A percentile compares a stretch with the other conserved stretches of the same genome.
Conservation (phyloP, 1,284 basidiomycete species). For the Salmacisia buchloeana region DNA sequence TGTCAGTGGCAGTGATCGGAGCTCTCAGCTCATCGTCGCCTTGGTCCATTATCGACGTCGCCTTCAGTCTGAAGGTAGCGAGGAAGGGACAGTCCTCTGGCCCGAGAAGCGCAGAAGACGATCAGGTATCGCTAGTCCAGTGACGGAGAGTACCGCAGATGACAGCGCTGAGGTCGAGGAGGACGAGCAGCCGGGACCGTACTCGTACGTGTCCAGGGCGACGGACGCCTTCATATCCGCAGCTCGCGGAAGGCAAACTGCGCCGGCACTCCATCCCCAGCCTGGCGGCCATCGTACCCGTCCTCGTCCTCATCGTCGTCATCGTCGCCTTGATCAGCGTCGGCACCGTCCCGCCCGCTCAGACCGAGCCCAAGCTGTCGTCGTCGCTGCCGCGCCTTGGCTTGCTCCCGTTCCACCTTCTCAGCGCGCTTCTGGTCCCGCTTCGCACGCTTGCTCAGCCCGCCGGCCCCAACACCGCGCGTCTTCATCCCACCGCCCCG, state of each 20-base stretch:
- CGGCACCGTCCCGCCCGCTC: too few relatives aligned
- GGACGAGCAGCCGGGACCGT: too few relatives aligned
- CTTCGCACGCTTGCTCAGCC: background rate
- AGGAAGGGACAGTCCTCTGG: too few relatives aligned
- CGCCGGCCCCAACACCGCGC: background rate
- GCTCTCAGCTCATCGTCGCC: too few relatives aligned
- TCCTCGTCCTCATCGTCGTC: background rate
- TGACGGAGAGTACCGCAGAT: too few relatives aligned
- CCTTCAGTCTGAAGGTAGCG: too few relatives aligned
- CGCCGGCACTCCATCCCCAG: background rate
- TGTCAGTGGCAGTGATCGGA: too few relatives aligned
- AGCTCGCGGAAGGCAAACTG: slow-evolving; percentile 2
- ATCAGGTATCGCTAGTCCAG: too few relatives aligned
- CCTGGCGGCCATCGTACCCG: background rate
- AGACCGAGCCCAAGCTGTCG: background rate
- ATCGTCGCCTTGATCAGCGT: background rate
- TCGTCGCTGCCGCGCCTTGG: background rate
- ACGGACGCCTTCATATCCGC: slow-evolving; percentile 7
- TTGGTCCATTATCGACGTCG: too few relatives aligned
- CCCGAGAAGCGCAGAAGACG: too few relatives aligned
- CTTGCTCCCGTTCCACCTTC: background rate
- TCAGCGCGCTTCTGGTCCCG: slow-evolving; percentile 4
- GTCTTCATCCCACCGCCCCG: background rate
- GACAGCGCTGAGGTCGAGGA: too few relatives aligned
- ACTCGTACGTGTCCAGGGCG: too few relatives aligned